Evolutionary conservation across 306 rosid species (phyloP).

Genomic region (Carpinus fangiana): DNA sequence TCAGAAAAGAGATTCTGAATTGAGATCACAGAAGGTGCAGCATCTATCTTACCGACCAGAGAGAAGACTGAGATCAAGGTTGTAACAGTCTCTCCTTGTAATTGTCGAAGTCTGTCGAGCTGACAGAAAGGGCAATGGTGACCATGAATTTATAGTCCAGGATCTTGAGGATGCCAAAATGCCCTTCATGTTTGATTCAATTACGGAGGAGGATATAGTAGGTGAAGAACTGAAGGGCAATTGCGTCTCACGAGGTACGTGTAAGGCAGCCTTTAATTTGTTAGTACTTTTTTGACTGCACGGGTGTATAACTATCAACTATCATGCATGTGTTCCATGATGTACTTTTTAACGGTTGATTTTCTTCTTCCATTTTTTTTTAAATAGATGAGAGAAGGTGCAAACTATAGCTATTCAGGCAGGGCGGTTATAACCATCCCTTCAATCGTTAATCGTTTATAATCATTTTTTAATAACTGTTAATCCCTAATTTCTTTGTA

Average conservation of each 20-base stretch:
- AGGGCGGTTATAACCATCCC: too few relatives aligned
- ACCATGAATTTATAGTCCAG: background rate
- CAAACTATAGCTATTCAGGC: too few relatives aligned
- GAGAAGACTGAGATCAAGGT: background rate
- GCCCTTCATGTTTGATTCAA: background rate
- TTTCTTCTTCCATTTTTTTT: too few relatives aligned
- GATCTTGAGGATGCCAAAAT: background rate
- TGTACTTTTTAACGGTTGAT: too few relatives aligned
- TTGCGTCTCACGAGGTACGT: background rate
- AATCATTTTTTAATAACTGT: too few relatives aligned
- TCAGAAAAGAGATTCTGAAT: background rate
- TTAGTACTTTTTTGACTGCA: too few relatives aligned
- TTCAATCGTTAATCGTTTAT: too few relatives aligned
- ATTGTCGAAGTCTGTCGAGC: background rate
- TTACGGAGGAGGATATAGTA: background rate
- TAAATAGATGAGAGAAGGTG: too few relatives aligned
- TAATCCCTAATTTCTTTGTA: too few relatives aligned
- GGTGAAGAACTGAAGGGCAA: background rate
- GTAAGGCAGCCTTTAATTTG: too few relatives aligned
- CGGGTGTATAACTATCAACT: too few relatives aligned
- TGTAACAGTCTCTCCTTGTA: background rate
- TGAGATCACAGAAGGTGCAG: background rate
- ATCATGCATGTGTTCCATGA: too few relatives aligned
- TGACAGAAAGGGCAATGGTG: background rate
- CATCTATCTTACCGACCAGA: constrained; percentile 20